These are phyloP conservation scores for Alternaria sp. DNA, from an alignment of 2,329 filamentous ascomycete genomes.

Conservation along the genomic window DNA sequence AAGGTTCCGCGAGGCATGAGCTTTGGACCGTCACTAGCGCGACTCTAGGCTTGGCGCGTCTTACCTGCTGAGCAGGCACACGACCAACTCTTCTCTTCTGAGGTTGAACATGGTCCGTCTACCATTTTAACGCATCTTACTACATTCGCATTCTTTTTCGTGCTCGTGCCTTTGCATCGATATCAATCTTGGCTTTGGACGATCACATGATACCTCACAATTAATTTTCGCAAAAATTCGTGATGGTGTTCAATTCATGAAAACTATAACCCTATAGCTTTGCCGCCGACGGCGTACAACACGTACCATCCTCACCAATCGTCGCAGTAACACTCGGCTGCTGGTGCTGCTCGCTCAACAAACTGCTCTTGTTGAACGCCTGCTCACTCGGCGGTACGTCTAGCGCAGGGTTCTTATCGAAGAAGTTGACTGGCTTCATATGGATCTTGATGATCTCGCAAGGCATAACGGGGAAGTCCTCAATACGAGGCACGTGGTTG, in stretches of 20 bases:
- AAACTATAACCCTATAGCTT: background rate
- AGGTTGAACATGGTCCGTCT: background rate
- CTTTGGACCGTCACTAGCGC: constrained; percentile 3
- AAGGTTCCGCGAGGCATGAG: background rate
- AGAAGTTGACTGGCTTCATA: constrained; percentile 66
- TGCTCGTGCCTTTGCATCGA: background rate
- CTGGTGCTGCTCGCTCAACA: constrained; percentile 47
- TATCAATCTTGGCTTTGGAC: background rate
- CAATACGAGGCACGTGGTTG: constrained; percentile 62
- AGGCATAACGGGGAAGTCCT: constrained; percentile 48
- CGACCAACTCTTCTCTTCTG: background rate
- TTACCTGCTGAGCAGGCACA: background rate
- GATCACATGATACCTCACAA: background rate
- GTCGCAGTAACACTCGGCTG: constrained; percentile 46
- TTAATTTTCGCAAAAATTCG: background rate
- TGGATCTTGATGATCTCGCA: constrained; percentile 64
- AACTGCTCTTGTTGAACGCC: constrained; percentile 52
- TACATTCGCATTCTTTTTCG: background rate
- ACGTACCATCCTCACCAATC: constrained; percentile 46
- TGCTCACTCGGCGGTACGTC: constrained; percentile 63
- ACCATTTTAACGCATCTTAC: background rate
- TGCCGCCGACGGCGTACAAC: constrained; percentile 45
- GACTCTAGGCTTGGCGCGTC: constrained; percentile 12
- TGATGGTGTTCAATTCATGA: background rate
- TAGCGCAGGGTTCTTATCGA: constrained; percentile 63